A percentile compares a stretch with the other conserved stretches of the same genome.
Evolutionary conservation across 2,329 filamentous ascomycete species (phyloP).

Genomic region (Colletotrichum sp.): DNA sequence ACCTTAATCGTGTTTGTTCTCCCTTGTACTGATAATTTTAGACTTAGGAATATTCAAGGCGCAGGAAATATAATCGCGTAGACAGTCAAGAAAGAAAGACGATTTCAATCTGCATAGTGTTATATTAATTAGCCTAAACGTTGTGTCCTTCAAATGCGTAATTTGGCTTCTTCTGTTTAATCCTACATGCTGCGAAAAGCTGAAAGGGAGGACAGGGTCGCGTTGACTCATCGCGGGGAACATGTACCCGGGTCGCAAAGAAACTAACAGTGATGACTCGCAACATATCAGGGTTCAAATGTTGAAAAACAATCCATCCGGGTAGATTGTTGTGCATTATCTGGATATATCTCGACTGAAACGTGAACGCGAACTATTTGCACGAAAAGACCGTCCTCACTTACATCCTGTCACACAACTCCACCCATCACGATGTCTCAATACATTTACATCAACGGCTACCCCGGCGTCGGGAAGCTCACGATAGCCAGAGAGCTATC

Average conservation of each 20-base stretch:
- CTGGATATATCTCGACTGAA: not conserved
- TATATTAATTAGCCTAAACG: not conserved
- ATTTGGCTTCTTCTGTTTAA: not conserved
- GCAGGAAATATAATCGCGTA: not conserved
- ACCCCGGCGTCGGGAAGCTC: slow-evolving; percentile 35
- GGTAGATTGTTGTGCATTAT: not conserved
- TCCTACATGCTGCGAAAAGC: not conserved
- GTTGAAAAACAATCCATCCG: not conserved
- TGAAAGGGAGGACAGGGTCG: not conserved
- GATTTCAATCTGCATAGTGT: no score
- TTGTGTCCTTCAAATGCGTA: not conserved
- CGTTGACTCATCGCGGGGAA: not conserved
- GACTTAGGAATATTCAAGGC: not conserved
- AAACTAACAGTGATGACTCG: not conserved
- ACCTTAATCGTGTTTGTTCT: not conserved
- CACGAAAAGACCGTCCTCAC: not conserved
- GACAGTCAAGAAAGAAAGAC: not conserved
- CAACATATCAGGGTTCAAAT: not conserved
- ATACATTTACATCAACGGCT: slow-evolving; percentile 36
- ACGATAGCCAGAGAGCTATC: slow-evolving; percentile 32
- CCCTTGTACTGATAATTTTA: not conserved
- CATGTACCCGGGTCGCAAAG: not conserved
- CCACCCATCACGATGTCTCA: not conserved
- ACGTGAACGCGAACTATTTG: not conserved
- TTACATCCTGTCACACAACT: not conserved